Evolutionary conservation across 2,329 filamentous ascomycete genomes (phyloP), one percentile per base, ranked within the genome.

Genomic region (Exophiala mesophila): DNA sequence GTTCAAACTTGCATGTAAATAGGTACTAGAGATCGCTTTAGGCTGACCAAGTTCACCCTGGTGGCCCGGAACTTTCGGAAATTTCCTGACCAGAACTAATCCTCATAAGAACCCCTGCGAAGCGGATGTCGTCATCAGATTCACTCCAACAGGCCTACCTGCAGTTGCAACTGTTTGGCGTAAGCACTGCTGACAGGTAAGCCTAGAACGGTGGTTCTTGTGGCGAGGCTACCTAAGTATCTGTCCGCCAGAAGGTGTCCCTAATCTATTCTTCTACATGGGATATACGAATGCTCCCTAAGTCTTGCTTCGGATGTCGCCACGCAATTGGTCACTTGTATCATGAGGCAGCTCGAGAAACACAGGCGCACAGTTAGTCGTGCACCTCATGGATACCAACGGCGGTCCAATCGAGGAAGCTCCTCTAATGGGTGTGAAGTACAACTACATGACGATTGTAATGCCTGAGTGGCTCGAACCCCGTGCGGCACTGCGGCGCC

Each of bases 271-370:
- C 2, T 62, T 63, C 19, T 51, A 67, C 3, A 59, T 68, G 32
- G 66, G 66, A 0, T 69, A 68, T 44, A 62, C 63, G 4, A 66
- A 67, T 36, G 63, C 63, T 3, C 64, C 64, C 2, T 69, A 65
- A 68, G 65, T 0, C 53, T 68, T 3, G 66, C 65, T 10, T 63
- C 65, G 1, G 66, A 69, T 28, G 24, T 28, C n/a, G 24, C 24
- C 24, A n/a, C 24, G 24, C 24, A n/a, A 28, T 28, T 28, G 24
- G n/a, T 28, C n/a, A n/a, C 24, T n/a, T n/a, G 24, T 28, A 28
- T 28, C 24, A 28, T 28, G 24, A 28, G 24, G 24, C 24, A 28
- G 24, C 8, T 28, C 24, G n/a, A 28, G 24, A n/a, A 8, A 28
- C 24, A n/a, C n/a, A n/a, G 24, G 24, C n/a, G 24, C 24, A 28